Percentiles rank a stretch among this genome's conserved stretches.
These are phyloP conservation scores for Gossypium trilobum DNA, from an alignment of 441 rosid genomes.

Conservation along the genomic window DNA sequence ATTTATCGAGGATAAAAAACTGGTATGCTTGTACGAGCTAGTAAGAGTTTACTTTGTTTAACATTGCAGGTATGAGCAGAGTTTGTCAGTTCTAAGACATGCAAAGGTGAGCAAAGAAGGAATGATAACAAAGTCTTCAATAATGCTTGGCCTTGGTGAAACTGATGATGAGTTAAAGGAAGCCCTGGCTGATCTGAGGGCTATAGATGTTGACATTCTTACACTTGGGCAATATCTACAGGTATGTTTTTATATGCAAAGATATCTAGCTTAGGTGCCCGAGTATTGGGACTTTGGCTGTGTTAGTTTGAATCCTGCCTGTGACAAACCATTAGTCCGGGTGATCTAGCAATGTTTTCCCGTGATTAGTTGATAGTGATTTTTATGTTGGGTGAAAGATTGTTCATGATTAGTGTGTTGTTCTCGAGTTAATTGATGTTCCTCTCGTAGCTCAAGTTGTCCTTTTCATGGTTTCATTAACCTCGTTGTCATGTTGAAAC, in stretches of 20 bases:
- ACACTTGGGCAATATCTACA: conserved; percentile 96
- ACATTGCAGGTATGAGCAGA: conserved; percentile 75
- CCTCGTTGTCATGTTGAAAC: background rate
- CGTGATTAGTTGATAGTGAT: background rate
- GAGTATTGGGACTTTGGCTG: background rate
- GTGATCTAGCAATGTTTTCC: background rate
- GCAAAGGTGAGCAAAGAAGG: conserved; percentile 73
- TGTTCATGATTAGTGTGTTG: background rate
- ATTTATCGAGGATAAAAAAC: background rate
- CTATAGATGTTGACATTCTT: conserved; percentile 78
- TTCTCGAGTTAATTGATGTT: background rate
- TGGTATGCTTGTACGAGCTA: background rate
- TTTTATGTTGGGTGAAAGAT: background rate
- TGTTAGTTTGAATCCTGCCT: background rate
- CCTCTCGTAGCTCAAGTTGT: background rate
- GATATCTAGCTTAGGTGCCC: background rate
- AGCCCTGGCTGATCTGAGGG: conserved; percentile 83
- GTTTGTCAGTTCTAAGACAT: conserved; percentile 74
- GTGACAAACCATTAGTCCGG: background rate
- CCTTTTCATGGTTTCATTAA: background rate
- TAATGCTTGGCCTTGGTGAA: conserved; percentile 98
- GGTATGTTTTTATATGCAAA: conserved; percentile 31
- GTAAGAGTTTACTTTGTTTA: conserved; percentile 15
- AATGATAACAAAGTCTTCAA: conserved; percentile 82
- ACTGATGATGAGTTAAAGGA: conserved; percentile 77